Percentiles rank a stretch among this genome's conserved stretches.
Evolutionary conservation across 1,284 basidiomycete genomes (phyloP).

Genomic region (Puccinia polysora): DNA sequence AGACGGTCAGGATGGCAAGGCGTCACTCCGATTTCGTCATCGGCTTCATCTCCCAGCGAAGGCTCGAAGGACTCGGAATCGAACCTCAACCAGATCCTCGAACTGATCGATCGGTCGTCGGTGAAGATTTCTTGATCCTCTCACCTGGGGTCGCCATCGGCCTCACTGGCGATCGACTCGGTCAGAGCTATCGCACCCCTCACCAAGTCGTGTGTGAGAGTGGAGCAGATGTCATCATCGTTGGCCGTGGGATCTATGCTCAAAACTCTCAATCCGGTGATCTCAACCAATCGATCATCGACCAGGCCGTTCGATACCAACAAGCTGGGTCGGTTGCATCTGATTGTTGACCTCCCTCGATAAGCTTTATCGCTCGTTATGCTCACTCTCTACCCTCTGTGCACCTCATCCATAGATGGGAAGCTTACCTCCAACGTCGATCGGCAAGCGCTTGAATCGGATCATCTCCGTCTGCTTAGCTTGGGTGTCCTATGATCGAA

Average conservation of each 20-base stretch:
- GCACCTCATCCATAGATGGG: constrained; percentile 32
- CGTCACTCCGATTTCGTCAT: constrained; percentile 77
- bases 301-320: constrained; percentile 29
- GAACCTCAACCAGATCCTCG: background rate
- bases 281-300: constrained; percentile 1
- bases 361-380: background rate
- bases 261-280: constrained; percentile 56
- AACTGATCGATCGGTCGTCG: background rate
- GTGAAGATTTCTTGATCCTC: constrained; percentile 80
- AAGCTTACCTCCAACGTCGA: constrained; percentile 36
- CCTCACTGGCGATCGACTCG: constrained; percentile 75
- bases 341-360: background rate
- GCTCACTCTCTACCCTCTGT: background rate
- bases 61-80: constrained; percentile 54
- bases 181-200: constrained; percentile 95
- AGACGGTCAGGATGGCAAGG: constrained; percentile 80
- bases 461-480: no score
- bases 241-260: constrained; percentile 91
- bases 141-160: constrained; percentile 91
- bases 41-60: constrained; percentile 80
- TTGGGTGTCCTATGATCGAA: no score
- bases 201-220: constrained; percentile 72
- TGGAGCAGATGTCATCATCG: constrained; percentile 97
- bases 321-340: constrained; percentile 24
- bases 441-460: no score